Percentiles rank a stretch among this genome's conserved stretches.
phyloP scores from a whole-genome alignment of 495 filamentous ascomycete genomes.

The Penicillium daleae region DNA sequence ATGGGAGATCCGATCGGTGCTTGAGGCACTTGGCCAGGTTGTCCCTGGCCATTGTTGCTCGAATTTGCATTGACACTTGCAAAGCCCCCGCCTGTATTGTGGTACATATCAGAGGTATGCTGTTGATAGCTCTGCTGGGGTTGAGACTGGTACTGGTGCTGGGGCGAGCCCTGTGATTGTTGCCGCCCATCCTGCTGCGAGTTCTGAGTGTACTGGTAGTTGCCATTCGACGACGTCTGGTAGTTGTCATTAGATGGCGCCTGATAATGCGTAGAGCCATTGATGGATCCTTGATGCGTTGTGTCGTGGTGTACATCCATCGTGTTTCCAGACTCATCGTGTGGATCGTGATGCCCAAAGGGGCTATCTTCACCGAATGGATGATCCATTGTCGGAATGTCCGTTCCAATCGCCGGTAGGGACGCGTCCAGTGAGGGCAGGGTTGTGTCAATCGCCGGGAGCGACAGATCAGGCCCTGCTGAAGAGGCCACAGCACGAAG shows the following conservation, averaged over 20 bases:
- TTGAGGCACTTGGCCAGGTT: conserved; percentile 45
- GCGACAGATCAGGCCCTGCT: conserved; percentile 32
- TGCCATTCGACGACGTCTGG: conserved; percentile 39
- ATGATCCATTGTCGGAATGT: conserved; percentile 39
- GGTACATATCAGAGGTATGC: conserved; percentile 41
- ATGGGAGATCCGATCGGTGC: conserved; percentile 52
- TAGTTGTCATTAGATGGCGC: conserved; percentile 19
- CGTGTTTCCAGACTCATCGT: conserved; percentile 22
- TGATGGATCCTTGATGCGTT: conserved; percentile 32
- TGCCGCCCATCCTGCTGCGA: conserved; percentile 30
- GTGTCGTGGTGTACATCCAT: conserved; percentile 42
- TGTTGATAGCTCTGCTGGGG: conserved; percentile 41
- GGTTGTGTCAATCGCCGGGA: conserved; percentile 46
- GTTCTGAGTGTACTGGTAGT: conserved; percentile 34
- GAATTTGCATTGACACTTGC: conserved; percentile 31
- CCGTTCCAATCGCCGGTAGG: conserved; percentile 42
- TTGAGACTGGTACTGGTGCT: conserved; percentile 37
- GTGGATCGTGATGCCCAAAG: conserved; percentile 26
- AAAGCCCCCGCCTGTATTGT: conserved; percentile 34
- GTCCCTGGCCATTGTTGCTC: conserved; percentile 35
- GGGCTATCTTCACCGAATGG: conserved; percentile 23
- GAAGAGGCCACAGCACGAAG: conserved; percentile 36
- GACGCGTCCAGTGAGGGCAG: conserved; percentile 40
- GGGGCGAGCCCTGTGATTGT: conserved; percentile 25
- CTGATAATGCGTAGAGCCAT: conserved; percentile 32